Base-by-base conservation (phyloP, 2,329 filamentous ascomycete species). In the Tolypocladium ophioglossoides region DNA sequence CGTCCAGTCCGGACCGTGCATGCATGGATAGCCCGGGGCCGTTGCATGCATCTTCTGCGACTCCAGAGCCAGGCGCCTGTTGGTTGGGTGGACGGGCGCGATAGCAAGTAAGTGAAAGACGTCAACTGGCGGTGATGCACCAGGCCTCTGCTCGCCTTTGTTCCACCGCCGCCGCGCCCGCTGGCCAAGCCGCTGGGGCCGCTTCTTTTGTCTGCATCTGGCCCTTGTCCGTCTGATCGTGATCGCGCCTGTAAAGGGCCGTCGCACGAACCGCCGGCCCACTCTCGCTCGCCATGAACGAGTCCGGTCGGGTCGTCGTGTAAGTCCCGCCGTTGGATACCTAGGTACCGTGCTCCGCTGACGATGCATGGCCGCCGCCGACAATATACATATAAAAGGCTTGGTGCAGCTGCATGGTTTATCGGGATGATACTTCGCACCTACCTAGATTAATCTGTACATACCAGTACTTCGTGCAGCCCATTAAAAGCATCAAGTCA, bases 1-100 rank as follows among this genome's bases (percentile, higher is more conserved):
- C 58, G 60, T 58, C 50, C 53, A 51, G 51, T 49, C 37, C 48
- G 40, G 53, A 56, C 51, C 24, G 24, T 18, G 48, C 48, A 30
- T 27, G 48, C 41, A 52, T 52, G 46, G 24, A 39, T 54, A 54
- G 48, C 44, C n/a, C n/a, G n/a, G n/a, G n/a, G n/a, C n/a, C n/a
- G n/a, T 24, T 30, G 39, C 35, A 51, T 27, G 39, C 20, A 22
- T 24, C 5, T 3, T 27, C 22, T 44, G 40, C 40, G 40, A 44
- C 44, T 18, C 44, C 16, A 47, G 44, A 47, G n/a, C n/a, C n/a
- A n/a, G n/a, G 44, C 24, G 44, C 44, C 44, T n/a, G 16, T 46
- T 46, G 41, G 27, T n/a, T n/a, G n/a, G n/a, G n/a, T n/a, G n/a
- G n/a, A n/a, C n/a, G n/a, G n/a, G n/a, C n/a, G n/a, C n/a, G n/a